Conservation (phyloP, 2,329 filamentous ascomycete species). For the Gaeumannomyces tritici region DNA sequence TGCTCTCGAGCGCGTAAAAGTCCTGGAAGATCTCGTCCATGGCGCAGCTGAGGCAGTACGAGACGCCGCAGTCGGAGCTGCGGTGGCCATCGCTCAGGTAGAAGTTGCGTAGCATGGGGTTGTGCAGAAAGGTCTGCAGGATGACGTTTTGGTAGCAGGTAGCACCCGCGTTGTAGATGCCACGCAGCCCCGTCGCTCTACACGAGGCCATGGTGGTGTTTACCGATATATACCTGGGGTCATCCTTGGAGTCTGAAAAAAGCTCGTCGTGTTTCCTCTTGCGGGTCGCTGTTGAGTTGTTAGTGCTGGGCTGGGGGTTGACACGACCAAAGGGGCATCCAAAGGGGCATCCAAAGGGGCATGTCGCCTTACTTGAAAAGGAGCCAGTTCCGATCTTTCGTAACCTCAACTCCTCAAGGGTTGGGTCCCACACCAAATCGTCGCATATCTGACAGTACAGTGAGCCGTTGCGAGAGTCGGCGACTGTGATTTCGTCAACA, state of each 20-base stretch:
- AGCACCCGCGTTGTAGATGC: constrained; percentile 95
- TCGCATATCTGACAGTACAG: constrained; percentile 76
- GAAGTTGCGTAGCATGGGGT: constrained; percentile 82
- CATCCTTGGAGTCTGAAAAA: constrained; percentile 57
- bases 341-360: background rate
- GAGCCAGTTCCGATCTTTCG: constrained; percentile 59
- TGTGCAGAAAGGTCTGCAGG: constrained; percentile 86
- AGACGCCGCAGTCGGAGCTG: constrained; percentile 57
- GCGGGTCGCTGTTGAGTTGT: constrained; percentile 33
- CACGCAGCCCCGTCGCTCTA: constrained; percentile 76
- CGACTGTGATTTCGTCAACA: constrained; percentile 38
- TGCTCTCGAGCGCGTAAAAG: constrained; percentile 63
- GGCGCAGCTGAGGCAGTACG: constrained; percentile 57
- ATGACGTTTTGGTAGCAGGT: constrained; percentile 98
- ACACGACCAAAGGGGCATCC: background rate
- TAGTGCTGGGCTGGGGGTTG: constrained; percentile 4
- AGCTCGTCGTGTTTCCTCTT: constrained; percentile 71
- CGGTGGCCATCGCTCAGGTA: constrained; percentile 88
- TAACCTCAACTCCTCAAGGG: constrained; percentile 64
- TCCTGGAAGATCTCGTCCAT: constrained; percentile 69
- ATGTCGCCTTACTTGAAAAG: constrained; percentile 44
- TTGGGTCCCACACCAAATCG: constrained; percentile 76
- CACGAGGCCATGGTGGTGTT: constrained; percentile 78
- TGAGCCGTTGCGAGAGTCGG: constrained; percentile 66
- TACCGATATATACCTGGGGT: constrained; percentile 64